Evolutionary conservation across 148 eudicot species (phyloP).

Genomic region (Gaultheria prostrata): DNA sequence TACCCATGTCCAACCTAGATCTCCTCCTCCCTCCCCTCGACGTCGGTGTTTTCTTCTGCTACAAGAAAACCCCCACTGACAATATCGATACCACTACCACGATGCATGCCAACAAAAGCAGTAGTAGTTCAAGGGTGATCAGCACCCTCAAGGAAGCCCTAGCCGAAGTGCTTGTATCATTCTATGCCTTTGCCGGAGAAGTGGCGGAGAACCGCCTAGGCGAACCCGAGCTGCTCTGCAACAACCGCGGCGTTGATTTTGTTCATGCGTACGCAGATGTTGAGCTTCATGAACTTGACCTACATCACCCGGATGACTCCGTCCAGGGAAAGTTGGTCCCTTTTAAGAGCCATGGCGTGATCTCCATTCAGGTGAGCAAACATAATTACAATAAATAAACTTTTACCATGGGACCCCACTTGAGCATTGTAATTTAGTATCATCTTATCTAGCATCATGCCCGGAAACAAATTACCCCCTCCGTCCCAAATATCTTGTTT

Average conservation of each 20-base stretch:
- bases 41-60: constrained; percentile 17
- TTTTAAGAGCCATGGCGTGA: not conserved
- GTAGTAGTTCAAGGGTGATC: not conserved
- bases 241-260: constrained; percentile 12
- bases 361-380: not conserved
- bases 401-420: no score
- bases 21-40: constrained; percentile 9
- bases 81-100: not conserved
- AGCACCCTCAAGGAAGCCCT: constrained; percentile 13
- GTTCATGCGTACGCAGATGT: constrained; percentile 11
- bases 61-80: not conserved
- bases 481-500: no score
- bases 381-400: not conserved
- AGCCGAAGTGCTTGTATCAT: not conserved
- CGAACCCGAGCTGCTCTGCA: constrained; percentile 13
- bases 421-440: no score
- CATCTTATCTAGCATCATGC: no score
- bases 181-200: constrained; percentile 11
- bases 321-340: constrained; percentile 14
- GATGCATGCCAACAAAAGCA: not conserved
- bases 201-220: constrained; percentile 6
- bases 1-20: constrained; percentile 17
- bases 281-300: not conserved
- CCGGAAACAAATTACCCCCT: no score
- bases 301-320: constrained; percentile 8